Evolutionary conservation across 192 early-diverging fungal genomes (phyloP), one percentile per base, ranked within the genome.

Genomic region (Backusella luteola): DNA sequence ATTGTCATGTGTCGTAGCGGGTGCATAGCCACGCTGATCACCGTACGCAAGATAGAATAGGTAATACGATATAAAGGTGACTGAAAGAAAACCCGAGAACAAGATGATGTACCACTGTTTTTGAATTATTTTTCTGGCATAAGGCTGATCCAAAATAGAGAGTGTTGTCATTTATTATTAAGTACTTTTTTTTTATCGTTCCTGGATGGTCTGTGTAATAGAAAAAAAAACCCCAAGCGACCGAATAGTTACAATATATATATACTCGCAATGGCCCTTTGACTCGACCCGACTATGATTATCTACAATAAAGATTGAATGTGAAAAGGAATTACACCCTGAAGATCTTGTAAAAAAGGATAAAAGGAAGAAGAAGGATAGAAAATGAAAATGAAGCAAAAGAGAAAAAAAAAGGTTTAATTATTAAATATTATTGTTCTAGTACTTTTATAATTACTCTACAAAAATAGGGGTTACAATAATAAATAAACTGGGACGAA

Each of bases 91-190:
- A 14, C 56, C 56, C 23, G 56, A 23, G 21, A 63, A 63, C 56
- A 63, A 63, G 26, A 63, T 63, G 21, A 63, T 63, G 12, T 63
- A 63, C 56, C 56, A 63, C 32, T 63, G 56, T 12, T 63, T 63
- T 63, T 63, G 56, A 29, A 63, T 63, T 63, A 63, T 26, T 63
- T n/a, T 63, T 63, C 56, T 63, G 26, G 56, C 56, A 63, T 63
- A 63, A 63, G 56, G 56, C 3, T 63, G 56, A 29, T 63, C 56
- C 56, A 63, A 63, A 29, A 63, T 63, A 29, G 56, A 63, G 56
- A 63, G 56, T 4, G 56, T 63, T 63, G 56, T 26, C 56, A 63
- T 63, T 63, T 63, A 63, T 63, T 63, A 14, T 1, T 59, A 23
- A 32, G n/a, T 59, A 29, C 21, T 53, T 21, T 53, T 53, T 63